These are phyloP conservation scores for Yamadazyma triangularis DNA, from an alignment of 1,139 yeast genomes.

Conservation along the genomic window DNA sequence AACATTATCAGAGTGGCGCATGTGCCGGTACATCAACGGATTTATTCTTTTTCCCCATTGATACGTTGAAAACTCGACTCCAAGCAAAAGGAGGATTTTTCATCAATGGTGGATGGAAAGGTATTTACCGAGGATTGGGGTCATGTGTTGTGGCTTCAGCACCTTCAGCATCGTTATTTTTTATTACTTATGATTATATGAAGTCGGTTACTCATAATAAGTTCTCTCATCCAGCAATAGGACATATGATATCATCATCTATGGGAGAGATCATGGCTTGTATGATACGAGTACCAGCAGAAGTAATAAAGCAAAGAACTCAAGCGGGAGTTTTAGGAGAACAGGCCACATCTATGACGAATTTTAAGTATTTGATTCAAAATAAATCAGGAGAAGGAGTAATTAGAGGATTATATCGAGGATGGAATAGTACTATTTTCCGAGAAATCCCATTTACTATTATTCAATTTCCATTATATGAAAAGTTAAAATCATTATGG, in stretches of 20 bases:
- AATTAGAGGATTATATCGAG: slow-evolving; percentile 76
- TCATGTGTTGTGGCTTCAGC: slow-evolving; percentile 94
- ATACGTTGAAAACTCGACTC: slow-evolving; percentile 85
- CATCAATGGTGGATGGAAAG: slow-evolving; percentile 86
- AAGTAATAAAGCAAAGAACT: slow-evolving; percentile 90
- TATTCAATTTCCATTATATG: slow-evolving; percentile 93
- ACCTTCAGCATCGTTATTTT: slow-evolving; percentile 87
- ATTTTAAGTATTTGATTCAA: slow-evolving; percentile 55
- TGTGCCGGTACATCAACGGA: slow-evolving; percentile 97
- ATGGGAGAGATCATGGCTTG: slow-evolving; percentile 93
- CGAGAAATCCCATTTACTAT: slow-evolving; percentile 95
- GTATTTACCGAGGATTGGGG: slow-evolving; percentile 88
- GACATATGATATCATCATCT: slow-evolving; percentile 84
- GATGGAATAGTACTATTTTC: slow-evolving; percentile 88
- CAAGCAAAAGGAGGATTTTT: slow-evolving; percentile 97
- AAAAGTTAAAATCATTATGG: slow-evolving; percentile 64
- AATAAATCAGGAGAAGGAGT: slow-evolving; percentile 71
- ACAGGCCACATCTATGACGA: slow-evolving; percentile 59
- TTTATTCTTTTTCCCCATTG: slow-evolving; percentile 91
- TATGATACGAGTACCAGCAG: slow-evolving; percentile 92
- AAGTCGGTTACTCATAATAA: slow-evolving; percentile 47
- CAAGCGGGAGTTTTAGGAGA: slow-evolving; percentile 58
- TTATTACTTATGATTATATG: slow-evolving; percentile 79
- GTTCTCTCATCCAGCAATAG: slow-evolving; percentile 30
- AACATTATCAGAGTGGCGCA: slow-evolving; percentile 66